Evolutionary conservation across 1,139 yeast species (phyloP).

Genomic region (Diutina ranongensis): DNA sequence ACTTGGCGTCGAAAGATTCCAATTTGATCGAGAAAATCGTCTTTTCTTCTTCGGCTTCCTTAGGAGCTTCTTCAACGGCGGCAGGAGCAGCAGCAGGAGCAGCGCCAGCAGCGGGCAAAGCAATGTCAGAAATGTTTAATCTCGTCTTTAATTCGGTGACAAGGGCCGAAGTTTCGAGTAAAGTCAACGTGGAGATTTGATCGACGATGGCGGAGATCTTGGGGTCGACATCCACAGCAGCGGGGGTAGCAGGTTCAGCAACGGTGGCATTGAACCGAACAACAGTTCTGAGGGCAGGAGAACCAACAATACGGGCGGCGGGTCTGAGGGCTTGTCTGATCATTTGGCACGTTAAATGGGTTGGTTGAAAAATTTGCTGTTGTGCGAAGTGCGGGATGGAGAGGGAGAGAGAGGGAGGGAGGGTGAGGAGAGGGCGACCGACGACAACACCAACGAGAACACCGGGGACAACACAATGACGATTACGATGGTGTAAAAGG

Average conservation of each 20-base stretch:
- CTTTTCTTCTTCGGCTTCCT: constrained; percentile 82
- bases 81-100: constrained; percentile 59
- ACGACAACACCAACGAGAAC: too few species aligned
- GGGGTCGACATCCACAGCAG: constrained; percentile 50
- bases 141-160: constrained; percentile 75
- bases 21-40: constrained; percentile 86
- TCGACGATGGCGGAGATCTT: constrained; percentile 83
- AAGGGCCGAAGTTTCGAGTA: constrained; percentile 80
- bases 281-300: constrained; percentile 19
- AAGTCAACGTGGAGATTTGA: constrained; percentile 77
- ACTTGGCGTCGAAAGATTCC: constrained; percentile 87
- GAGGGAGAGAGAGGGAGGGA: background rate
- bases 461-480: too few species aligned
- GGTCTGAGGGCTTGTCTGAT: constrained; percentile 6
- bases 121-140: constrained; percentile 86
- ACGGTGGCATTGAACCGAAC: constrained; percentile 19
- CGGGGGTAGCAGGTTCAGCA: constrained; percentile 40
- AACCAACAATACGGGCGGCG: constrained; percentile 1
- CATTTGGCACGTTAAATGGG: constrained; percentile 9
- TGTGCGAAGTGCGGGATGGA: background rate
- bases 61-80: constrained; percentile 63
- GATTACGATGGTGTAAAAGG: too few species aligned
- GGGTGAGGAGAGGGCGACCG: background rate
- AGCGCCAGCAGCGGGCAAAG: constrained; percentile 67
- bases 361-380: constrained; percentile 14